Evolutionary conservation across 2,329 filamentous ascomycete species (phyloP).

Genomic region (Nothophoma quercina): DNA sequence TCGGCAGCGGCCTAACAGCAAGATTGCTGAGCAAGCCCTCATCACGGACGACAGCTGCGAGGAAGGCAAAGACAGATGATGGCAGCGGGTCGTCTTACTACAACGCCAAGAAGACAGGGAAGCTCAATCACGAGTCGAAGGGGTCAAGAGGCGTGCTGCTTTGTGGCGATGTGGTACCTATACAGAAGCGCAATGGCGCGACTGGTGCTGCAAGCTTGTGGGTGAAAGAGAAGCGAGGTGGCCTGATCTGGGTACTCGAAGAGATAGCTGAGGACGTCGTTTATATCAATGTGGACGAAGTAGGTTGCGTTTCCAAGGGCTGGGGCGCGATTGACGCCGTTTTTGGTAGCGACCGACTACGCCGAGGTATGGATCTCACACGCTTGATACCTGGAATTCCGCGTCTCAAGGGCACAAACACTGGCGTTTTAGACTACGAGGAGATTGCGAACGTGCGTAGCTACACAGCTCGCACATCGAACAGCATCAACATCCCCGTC

Average conservation of each 20-base stretch:
- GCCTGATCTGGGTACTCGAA: constrained; percentile 96
- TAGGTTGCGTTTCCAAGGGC: constrained; percentile 74
- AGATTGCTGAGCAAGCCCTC: constrained; percentile 84
- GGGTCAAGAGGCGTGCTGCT: constrained; percentile 89
- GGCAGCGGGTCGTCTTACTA: constrained; percentile 59
- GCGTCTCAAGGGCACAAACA: constrained; percentile 74
- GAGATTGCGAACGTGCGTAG: constrained; percentile 75
- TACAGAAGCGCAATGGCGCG: constrained; percentile 91
- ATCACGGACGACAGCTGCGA: constrained; percentile 62
- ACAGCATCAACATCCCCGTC: constrained; percentile 82
- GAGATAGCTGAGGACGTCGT: constrained; percentile 96
- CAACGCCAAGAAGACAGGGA: constrained; percentile 60
- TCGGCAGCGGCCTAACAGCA: constrained; percentile 87
- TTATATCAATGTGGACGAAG: constrained; percentile 76
- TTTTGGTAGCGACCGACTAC: constrained; percentile 77
- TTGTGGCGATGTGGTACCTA: constrained; percentile 97
- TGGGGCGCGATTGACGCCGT: constrained; percentile 83
- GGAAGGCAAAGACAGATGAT: constrained; percentile 71
- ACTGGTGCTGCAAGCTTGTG: constrained; percentile 93
- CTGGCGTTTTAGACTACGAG: constrained; percentile 78
- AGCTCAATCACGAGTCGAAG: constrained; percentile 70
- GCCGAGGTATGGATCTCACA: constrained; percentile 75
- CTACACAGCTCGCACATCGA: constrained; percentile 83
- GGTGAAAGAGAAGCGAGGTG: constrained; percentile 96
- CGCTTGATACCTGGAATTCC: constrained; percentile 84